Evolutionary conservation across 371 early-diverging fungal species (phyloP).

Genomic region (Aphelidium insulamus): DNA sequence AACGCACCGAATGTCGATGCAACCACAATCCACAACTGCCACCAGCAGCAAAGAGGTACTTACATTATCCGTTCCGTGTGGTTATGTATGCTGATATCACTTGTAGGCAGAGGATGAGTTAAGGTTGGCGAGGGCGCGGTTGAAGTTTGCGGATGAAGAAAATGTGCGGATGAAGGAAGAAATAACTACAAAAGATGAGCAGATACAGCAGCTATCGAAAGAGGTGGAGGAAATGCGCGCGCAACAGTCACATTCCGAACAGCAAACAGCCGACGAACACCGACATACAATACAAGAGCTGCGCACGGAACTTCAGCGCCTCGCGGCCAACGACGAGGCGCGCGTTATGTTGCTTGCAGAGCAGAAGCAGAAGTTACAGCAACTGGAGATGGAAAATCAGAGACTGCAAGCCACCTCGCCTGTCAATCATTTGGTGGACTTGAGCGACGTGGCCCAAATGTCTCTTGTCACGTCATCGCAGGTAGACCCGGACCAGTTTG

Average conservation of each 20-base stretch:
- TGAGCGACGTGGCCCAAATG: slow-evolving; percentile 6
- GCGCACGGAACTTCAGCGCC: slow-evolving; percentile 10
- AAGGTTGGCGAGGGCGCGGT: slow-evolving; percentile 3
- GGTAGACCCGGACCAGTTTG: slow-evolving; percentile 5
- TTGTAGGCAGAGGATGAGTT: slow-evolving; percentile 13
- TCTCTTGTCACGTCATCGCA: slow-evolving; percentile 2
- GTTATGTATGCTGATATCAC: no score
- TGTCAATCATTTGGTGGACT: slow-evolving; percentile 1
- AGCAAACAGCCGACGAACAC: slow-evolving; percentile 17
- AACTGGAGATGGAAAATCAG: slow-evolving; percentile 2
- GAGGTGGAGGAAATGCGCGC: slow-evolving; percentile 12
- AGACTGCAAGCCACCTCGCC: not conserved
- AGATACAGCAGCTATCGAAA: slow-evolving; percentile 10
- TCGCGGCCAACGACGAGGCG: slow-evolving; percentile 5
- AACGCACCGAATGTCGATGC: not conserved
- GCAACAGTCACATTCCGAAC: slow-evolving; percentile 13
- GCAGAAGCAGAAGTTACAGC: slow-evolving; percentile 7
- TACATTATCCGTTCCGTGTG: no score
- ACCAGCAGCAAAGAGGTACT: slow-evolving; percentile 2
- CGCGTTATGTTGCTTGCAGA: slow-evolving; percentile 7
- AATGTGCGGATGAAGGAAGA: slow-evolving; percentile 15
- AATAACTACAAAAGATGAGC: slow-evolving; percentile 11
- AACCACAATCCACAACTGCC: not conserved
- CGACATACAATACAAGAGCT: slow-evolving; percentile 13
- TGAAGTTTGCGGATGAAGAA: slow-evolving; percentile 7